Conservation (phyloP, 805 yeast genomes). For the Teunomyces tritomae region DNA sequence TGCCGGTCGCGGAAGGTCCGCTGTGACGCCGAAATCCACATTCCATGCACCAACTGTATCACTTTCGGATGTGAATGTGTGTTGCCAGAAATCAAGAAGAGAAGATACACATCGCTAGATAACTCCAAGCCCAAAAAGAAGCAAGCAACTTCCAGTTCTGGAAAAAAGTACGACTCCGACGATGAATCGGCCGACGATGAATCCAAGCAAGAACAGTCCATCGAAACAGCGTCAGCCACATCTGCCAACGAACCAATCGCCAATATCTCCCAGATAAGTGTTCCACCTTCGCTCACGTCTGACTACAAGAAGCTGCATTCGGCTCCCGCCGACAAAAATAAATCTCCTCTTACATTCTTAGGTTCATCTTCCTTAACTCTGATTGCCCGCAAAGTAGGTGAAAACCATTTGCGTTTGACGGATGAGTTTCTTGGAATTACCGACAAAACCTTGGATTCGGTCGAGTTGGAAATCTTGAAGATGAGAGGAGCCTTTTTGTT, state of each 20-base stretch:
- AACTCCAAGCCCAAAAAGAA: constrained; percentile 16
- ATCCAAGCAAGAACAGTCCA: background rate
- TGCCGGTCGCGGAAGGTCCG: constrained; percentile 79
- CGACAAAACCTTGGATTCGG: constrained; percentile 46
- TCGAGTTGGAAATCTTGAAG: constrained; percentile 62
- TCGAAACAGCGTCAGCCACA: background rate
- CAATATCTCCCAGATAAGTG: constrained; percentile 39
- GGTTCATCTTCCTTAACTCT: constrained; percentile 53
- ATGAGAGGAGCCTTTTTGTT: constrained; percentile 68
- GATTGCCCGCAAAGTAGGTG: constrained; percentile 45
- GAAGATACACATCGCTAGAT: constrained; percentile 23
- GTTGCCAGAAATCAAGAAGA: constrained; percentile 58
- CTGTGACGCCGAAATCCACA: constrained; percentile 63
- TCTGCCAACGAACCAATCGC: constrained; percentile 34
- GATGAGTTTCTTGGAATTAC: constrained; percentile 37
- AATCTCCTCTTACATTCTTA: constrained; percentile 45
- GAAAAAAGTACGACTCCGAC: constrained; percentile 1
- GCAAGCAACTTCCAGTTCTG: background rate
- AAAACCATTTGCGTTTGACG: constrained; percentile 46
- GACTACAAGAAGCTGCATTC: constrained; percentile 27
- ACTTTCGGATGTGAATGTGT: constrained; percentile 71
- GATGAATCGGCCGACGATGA: constrained; percentile 2
- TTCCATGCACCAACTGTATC: constrained; percentile 60
- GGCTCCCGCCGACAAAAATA: constrained; percentile 30
- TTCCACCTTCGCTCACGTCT: constrained; percentile 44